Conservation (phyloP, 2,329 filamentous ascomycete species). For the Phialemoniopsis sp. region DNA sequence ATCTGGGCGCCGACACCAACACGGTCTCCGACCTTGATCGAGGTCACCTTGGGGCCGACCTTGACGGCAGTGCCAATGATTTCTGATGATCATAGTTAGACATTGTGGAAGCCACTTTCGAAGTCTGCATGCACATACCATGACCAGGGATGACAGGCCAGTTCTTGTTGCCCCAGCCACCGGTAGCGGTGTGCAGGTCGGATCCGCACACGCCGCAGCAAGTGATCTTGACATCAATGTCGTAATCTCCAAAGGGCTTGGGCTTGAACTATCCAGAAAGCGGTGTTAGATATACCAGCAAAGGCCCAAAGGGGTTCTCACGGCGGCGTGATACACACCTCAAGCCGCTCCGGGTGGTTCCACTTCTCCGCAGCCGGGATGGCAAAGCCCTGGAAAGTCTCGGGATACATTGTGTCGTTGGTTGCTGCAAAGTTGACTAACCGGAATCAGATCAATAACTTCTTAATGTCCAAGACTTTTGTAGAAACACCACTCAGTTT, state of each 20-base stretch:
- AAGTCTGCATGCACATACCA: slow-evolving; percentile 28
- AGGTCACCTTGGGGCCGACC: slow-evolving; percentile 61
- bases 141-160: slow-evolving; percentile 66
- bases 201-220: slow-evolving; percentile 74
- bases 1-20: slow-evolving; percentile 67
- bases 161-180: slow-evolving; percentile 61
- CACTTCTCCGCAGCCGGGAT: slow-evolving; percentile 9
- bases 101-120: too few relatives aligned
- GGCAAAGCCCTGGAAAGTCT: slow-evolving; percentile 48
- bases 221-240: slow-evolving; percentile 84
- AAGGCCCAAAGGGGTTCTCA: too few relatives aligned
- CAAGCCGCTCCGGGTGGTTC: slow-evolving; percentile 10
- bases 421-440: too few relatives aligned
- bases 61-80: slow-evolving; percentile 66
- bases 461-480: too few relatives aligned
- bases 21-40: slow-evolving; percentile 55
- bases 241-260: slow-evolving; percentile 82
- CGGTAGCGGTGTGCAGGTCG: slow-evolving; percentile 67
- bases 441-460: too few relatives aligned
- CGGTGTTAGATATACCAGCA: not conserved
- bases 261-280: slow-evolving; percentile 59
- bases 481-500: too few relatives aligned
- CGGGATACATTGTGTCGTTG: slow-evolving; percentile 26
- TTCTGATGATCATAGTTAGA: slow-evolving; percentile 32
- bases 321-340: slow-evolving; percentile 1